phyloP scores from a whole-genome alignment of 352 stramenopile species.

The Peronospora tabacina region DNA sequence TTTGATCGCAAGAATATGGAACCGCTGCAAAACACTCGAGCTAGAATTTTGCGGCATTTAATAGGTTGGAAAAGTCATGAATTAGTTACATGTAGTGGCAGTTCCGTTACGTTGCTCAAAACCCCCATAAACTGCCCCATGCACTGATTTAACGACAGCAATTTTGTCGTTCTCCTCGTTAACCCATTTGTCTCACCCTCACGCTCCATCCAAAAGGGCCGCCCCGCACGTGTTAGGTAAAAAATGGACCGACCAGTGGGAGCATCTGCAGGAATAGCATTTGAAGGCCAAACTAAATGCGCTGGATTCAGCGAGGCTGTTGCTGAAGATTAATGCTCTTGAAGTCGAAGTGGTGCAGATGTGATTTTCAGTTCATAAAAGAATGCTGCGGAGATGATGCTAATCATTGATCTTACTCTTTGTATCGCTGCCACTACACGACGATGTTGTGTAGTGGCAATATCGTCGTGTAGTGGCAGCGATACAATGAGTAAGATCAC shows the following conservation, averaged over 20 bases:
- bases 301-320: slow-evolving; percentile 40
- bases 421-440: no score
- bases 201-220: slow-evolving; percentile 52
- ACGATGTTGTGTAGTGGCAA: slow-evolving; percentile 52
- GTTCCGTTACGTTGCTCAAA: no score
- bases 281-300: slow-evolving; percentile 41
- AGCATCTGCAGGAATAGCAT: slow-evolving; percentile 53
- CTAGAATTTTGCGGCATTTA: not conserved
- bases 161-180: slow-evolving; percentile 12
- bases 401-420: slow-evolving; percentile 52
- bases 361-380: slow-evolving; percentile 47
- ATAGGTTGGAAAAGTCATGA: no score
- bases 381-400: slow-evolving; percentile 38
- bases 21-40: not conserved
- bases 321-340: slow-evolving; percentile 37
- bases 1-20: not conserved
- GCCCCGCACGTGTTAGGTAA: slow-evolving; percentile 55
- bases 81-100: no score
- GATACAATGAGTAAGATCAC: slow-evolving; percentile 48
- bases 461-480: no score
- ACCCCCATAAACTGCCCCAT: not conserved
- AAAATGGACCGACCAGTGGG: slow-evolving; percentile 40
- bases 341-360: slow-evolving; percentile 55
- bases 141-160: no score
- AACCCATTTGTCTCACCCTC: slow-evolving; percentile 26